A percentile compares a stretch with the other conserved stretches of the same genome.
phyloP scores from a whole-genome alignment of 2,329 filamentous ascomycete species.

The Diaporthe velutina region DNA sequence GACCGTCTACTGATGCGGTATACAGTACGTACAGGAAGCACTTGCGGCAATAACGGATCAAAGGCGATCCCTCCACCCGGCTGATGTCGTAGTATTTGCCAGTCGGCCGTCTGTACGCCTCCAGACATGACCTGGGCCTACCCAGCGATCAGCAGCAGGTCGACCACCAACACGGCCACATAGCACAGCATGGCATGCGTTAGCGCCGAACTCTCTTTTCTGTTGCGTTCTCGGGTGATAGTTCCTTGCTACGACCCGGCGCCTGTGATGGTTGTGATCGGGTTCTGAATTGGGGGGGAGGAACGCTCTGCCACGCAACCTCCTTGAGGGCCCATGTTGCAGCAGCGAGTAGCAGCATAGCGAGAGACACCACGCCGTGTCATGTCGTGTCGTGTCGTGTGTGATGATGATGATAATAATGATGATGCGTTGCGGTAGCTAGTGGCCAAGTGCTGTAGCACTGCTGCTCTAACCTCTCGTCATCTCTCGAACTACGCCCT shows the following conservation, averaged over 20 bases:
- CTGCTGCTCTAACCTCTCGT: neutral
- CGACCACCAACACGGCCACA: conserved; percentile 4
- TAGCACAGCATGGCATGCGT: conserved; percentile 24
- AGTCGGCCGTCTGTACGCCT: neutral
- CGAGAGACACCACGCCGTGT: conserved; percentile 30
- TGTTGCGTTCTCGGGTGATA: neutral
- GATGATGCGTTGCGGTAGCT: neutral
- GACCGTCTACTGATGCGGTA: neutral
- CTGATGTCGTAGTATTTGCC: conserved; percentile 21
- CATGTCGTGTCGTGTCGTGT: conserved; percentile 18
- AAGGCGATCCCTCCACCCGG: conserved; percentile 15
- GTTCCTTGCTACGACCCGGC: neutral
- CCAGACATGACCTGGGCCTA: neutral
- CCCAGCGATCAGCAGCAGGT: neutral
- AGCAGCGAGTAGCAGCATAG: neutral
- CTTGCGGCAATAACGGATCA: conserved; percentile 18
- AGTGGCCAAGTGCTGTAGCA: conserved; percentile 12
- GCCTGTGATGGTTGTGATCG: conserved; percentile 25
- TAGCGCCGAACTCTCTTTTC: conserved; percentile 17
- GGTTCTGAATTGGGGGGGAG: neutral
- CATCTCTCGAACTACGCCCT: neutral
- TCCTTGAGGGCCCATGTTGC: neutral
- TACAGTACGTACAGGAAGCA: neutral
- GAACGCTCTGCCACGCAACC: conserved; percentile 13
- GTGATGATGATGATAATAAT: neutral